Base-by-base conservation (phyloP, 2,329 filamentous ascomycete genomes). In the Stagonosporopsis tanaceti region DNA sequence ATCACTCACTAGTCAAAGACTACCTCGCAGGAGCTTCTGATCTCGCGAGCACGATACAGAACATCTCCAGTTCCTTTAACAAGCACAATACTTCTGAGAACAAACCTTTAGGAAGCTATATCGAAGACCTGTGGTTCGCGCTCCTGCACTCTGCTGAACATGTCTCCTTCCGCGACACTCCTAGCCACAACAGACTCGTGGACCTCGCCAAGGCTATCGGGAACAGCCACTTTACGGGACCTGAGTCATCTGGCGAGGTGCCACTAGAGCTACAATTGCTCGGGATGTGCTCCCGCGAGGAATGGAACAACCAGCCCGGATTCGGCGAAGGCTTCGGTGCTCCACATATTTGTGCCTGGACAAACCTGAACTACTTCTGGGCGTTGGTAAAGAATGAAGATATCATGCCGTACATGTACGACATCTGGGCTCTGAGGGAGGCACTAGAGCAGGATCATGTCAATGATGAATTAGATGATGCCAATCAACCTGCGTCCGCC, bases 351-450 rank as follows among this genome's bases (percentile, higher is more conserved):
- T 11, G 7, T 32, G 30, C 30, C 8, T 32, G 30, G 17, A 20
- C 34, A n/a, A 37, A 37, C 11, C 30, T 32, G 8, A 32, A 32
- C 30, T 32, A 32, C 30, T 32, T 32, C 11, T 32, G 30, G 30
- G 30, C 30, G 3, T 15, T 40, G 38, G 20, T 40, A 17, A 40
- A 20, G 38, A 40, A 40, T 25, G 38, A 42, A 9, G 12, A 14
- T 25, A 11, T 41, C 22, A 41, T 41, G 39, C 22, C 39, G 17
- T 41, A 27, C 32, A 37, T 70, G 17, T 73, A 60, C 40, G 63
- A 62, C 20, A 66, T 74, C 28, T 75, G 63, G 62, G 61, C 64
- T 2, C 51, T 76, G 54, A 62, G 70, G 8, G 42, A 58, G n/a
- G 72, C 67, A 4, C 67, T 76, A 3, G 73, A 74, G 47, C 40